A percentile compares a stretch with the other conserved stretches of the same genome.
phyloP scores from a whole-genome alignment of 106 monocot genomes.

The Triglochin maritima region DNA sequence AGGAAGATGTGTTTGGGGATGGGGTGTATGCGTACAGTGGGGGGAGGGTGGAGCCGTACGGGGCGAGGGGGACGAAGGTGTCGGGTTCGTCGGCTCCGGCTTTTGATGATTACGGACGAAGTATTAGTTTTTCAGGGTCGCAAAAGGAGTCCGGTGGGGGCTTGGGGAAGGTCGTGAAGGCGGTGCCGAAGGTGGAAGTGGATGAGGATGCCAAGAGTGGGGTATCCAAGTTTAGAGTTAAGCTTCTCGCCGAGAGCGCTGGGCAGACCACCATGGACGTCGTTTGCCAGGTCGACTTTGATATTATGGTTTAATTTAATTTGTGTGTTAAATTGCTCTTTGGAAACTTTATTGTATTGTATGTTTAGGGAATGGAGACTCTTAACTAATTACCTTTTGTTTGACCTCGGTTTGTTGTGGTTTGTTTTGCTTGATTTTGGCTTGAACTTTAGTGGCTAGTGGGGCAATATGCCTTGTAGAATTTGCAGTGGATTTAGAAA shows the following conservation, averaged over 20 bases:
- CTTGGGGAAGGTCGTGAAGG: slow-evolving; percentile 43
- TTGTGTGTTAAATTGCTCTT: neutral
- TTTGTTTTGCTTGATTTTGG: too few species aligned
- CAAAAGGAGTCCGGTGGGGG: slow-evolving; percentile 24
- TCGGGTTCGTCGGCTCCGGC: slow-evolving; percentile 7
- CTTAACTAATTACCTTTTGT: neutral
- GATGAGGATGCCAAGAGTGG: slow-evolving; percentile 54
- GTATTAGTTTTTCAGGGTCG: slow-evolving; percentile 18
- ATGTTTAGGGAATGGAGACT: neutral
- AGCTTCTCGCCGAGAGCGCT: slow-evolving; percentile 53
- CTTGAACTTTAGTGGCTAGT: too few species aligned
- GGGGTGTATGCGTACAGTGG: neutral
- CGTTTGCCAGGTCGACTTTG: slow-evolving; percentile 63
- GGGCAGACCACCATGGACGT: slow-evolving; percentile 53
- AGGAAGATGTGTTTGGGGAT: neutral
- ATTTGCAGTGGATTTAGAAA: too few species aligned
- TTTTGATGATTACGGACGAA: slow-evolving; percentile 34
- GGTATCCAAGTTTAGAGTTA: slow-evolving; percentile 73
- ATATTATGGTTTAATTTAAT: neutral
- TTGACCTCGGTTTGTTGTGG: too few species aligned
- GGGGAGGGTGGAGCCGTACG: neutral
- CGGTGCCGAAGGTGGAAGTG: slow-evolving; percentile 56
- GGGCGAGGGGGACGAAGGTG: slow-evolving; percentile 3
- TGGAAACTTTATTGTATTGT: neutral
- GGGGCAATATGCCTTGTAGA: too few species aligned